Percentiles rank a stretch among this genome's conserved stretches.
These are phyloP conservation scores for Prunus armeniaca DNA, from an alignment of 306 rosid species.

Conservation along the genomic window DNA sequence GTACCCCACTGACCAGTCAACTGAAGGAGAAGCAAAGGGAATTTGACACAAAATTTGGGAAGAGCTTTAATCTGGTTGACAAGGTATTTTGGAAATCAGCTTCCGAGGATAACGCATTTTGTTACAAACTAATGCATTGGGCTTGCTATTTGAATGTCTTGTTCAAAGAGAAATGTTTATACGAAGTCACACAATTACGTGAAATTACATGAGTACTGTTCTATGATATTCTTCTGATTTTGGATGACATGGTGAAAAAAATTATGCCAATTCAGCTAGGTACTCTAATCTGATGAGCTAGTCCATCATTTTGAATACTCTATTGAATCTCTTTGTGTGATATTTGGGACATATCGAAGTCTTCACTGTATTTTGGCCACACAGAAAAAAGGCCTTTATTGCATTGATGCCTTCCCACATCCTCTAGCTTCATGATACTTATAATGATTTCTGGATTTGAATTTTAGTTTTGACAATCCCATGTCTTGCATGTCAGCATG, in stretches of 20 bases:
- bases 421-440: neutral
- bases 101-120: neutral
- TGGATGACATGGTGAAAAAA: neutral
- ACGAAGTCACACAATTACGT: neutral
- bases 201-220: neutral
- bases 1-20: slow-evolving; percentile 62
- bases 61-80: slow-evolving; percentile 53
- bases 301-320: neutral
- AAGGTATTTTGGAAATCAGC: slow-evolving; percentile 46
- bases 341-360: neutral
- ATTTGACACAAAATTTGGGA: slow-evolving; percentile 75
- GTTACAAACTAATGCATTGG: neutral
- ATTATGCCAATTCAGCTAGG: neutral
- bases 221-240: neutral
- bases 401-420: neutral
- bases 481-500: neutral
- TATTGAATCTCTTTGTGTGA: neutral
- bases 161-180: neutral
- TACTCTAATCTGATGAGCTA: neutral
- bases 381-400: neutral
- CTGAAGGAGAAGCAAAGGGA: slow-evolving; percentile 72
- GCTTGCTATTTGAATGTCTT: neutral
- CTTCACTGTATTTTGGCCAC: neutral
- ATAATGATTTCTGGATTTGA: neutral
- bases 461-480: neutral